phyloP scores from a whole-genome alignment of 2,329 filamentous ascomycete species.

The Fusarium redolens region DNA sequence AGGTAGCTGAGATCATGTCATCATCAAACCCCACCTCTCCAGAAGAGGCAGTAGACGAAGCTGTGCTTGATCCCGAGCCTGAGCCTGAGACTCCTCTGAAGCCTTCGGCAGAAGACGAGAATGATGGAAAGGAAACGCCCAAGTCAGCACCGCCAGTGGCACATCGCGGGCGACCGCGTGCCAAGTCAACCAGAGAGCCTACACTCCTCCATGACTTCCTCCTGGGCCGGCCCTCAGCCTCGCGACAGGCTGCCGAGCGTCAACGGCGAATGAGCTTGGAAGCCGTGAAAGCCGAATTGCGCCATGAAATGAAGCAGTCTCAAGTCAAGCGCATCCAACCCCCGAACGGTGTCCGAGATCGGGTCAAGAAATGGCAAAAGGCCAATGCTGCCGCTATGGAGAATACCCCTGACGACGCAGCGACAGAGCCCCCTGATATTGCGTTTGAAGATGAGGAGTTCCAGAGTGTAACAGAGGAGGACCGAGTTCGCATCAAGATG shows the following conservation, averaged over 20 bases:
- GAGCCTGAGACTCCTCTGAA: slow-evolving; percentile 37
- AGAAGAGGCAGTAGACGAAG: slow-evolving; percentile 43
- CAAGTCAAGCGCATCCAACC: slow-evolving; percentile 69
- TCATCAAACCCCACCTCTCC: slow-evolving; percentile 42
- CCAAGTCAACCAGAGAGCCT: slow-evolving; percentile 55
- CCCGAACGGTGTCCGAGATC: slow-evolving; percentile 77
- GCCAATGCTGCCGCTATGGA: slow-evolving; percentile 74
- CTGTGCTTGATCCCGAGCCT: slow-evolving; percentile 27
- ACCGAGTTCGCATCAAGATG: slow-evolving; percentile 67
- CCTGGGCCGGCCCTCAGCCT: slow-evolving; percentile 65
- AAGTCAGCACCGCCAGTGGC: slow-evolving; percentile 59
- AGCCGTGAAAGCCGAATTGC: slow-evolving; percentile 64
- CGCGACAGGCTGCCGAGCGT: slow-evolving; percentile 64
- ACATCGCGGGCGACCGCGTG: slow-evolving; percentile 47
- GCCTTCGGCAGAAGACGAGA: slow-evolving; percentile 18
- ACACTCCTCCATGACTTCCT: slow-evolving; percentile 69
- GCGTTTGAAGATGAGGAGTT: slow-evolving; percentile 67
- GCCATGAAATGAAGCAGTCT: slow-evolving; percentile 67
- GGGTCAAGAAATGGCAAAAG: slow-evolving; percentile 88
- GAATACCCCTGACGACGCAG: slow-evolving; percentile 62
- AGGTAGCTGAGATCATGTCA: slow-evolving; percentile 45
- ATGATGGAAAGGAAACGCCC: slow-evolving; percentile 48
- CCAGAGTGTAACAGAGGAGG: slow-evolving; percentile 70
- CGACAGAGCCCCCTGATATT: slow-evolving; percentile 71
- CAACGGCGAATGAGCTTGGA: slow-evolving; percentile 69